These are phyloP conservation scores for Clarireedia monteithiana DNA, from an alignment of 2,329 filamentous ascomycete genomes.

Conservation along the genomic window DNA sequence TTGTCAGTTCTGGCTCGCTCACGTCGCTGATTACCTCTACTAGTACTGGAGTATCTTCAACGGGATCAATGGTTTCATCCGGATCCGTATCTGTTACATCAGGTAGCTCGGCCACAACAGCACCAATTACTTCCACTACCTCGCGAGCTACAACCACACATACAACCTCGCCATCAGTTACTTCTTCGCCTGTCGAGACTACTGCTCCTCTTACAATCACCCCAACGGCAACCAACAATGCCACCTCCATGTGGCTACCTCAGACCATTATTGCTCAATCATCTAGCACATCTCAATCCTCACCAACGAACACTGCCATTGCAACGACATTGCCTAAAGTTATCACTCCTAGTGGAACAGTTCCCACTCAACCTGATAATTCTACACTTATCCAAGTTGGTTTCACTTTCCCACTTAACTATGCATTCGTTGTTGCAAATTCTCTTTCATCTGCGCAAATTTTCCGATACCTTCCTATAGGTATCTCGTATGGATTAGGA, in stretches of 20 bases:
- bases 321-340: conserved; percentile 21
- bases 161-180: not conserved
- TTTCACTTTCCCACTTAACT: conserved; percentile 76
- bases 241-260: conserved; percentile 21
- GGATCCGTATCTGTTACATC: conserved; percentile 5
- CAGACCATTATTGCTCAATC: conserved; percentile 17
- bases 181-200: conserved; percentile 5
- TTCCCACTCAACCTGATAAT: conserved; percentile 38
- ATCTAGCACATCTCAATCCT: conserved; percentile 11
- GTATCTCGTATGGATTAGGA: conserved; percentile 46
- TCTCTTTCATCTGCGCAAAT: conserved; percentile 74
- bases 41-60: conserved; percentile 1
- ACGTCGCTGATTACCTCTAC: not conserved
- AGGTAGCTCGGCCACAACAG: not conserved
- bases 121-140: conserved; percentile 3
- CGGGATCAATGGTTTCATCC: not conserved
- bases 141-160: conserved; percentile 9
- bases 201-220: conserved; percentile 11
- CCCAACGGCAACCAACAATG: conserved; percentile 23
- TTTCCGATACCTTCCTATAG: conserved; percentile 67
- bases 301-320: conserved; percentile 22
- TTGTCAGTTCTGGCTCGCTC: not conserved
- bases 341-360: conserved; percentile 23
- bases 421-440: conserved; percentile 68
- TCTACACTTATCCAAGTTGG: conserved; percentile 73